phyloP scores from a whole-genome alignment of 176 grass and related monocot species.

The Dendrocalamus sinicus region DNA sequence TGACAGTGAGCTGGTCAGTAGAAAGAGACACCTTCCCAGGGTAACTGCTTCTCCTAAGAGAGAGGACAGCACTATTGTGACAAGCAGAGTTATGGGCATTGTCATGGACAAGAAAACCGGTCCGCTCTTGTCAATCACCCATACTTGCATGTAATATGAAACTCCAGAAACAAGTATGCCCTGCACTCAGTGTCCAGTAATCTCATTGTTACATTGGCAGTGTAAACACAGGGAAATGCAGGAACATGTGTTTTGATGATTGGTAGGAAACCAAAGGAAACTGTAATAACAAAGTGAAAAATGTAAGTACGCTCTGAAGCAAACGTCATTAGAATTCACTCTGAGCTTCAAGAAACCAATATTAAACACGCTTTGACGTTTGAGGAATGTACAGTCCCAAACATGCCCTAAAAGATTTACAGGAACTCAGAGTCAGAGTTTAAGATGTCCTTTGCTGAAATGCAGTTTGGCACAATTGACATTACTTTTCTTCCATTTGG shows the following conservation, averaged over 20 bases:
- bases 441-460: not conserved
- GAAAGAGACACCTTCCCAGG: conserved; percentile 52
- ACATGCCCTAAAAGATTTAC: not conserved
- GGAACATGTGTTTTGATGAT: not conserved
- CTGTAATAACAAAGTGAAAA: not conserved
- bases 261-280: not conserved
- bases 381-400: not conserved
- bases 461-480: not conserved
- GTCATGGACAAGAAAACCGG: conserved; percentile 62
- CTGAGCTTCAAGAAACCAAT: not conserved
- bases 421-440: not conserved
- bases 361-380: not conserved
- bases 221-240: not conserved
- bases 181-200: conserved; percentile 20
- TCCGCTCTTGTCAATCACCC: conserved; percentile 58
- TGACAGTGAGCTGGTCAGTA: not conserved
- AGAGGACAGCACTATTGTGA: conserved; percentile 47
- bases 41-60: conserved; percentile 50
- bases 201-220: not conserved
- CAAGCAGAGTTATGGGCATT: conserved; percentile 51
- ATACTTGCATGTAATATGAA: conserved; percentile 56
- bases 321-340: not conserved
- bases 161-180: conserved; percentile 50
- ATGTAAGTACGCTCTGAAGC: not conserved
- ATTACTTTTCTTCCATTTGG: not conserved